Evolutionary conservation across 2,329 filamentous ascomycete species (phyloP), one percentile per base, ranked within the genome.

Genomic region (Colletotrichum phormii): DNA sequence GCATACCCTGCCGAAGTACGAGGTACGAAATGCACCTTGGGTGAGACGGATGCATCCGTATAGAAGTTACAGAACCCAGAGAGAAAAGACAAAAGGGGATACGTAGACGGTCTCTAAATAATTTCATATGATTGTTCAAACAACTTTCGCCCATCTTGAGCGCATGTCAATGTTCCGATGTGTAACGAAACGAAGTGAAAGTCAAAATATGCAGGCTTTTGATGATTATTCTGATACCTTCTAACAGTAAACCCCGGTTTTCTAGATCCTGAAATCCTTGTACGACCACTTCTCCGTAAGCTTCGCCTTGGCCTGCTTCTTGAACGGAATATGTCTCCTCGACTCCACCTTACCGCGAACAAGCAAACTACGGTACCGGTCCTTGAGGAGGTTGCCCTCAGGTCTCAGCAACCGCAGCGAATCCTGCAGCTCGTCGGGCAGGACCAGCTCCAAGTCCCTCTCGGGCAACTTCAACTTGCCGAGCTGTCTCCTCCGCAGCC

Each of bases 281-380:
- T 98, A 94, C 57, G 92, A 91, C 97, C 97, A 99, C 85, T 98
- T 99, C 89, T 98, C 97, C 7, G 95, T 98, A 64, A 91, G 84
- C 82, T 94, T 94, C 77, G 87, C 91, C 88, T 92, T 95, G 75
- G 90, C 90, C 86, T 97, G 94, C 88, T 94, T 97, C 78, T 89
- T 89, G 84, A 97, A 96, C 7, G 92, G 89, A 71, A 96, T 90
- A 64, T 92, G 92, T 80, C 92, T 92, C 77, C 97, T 89, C 62
- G 90, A 89, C 86, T 99, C 97, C 74, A 99, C 84, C 84, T 97
- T 97, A 72, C 97, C 97, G 75, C 95, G 91, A 42, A 98, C 89
- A 75, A 98, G 86, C 84, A 98, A 87, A 81, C 90, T 98, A 74
- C 97, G 89, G 86, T 98, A 98, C 63, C 97, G 89, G 79, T 99